Evolutionary conservation across 306 rosid genomes (phyloP).

Genomic region (Pachyrhizus erosus): DNA sequence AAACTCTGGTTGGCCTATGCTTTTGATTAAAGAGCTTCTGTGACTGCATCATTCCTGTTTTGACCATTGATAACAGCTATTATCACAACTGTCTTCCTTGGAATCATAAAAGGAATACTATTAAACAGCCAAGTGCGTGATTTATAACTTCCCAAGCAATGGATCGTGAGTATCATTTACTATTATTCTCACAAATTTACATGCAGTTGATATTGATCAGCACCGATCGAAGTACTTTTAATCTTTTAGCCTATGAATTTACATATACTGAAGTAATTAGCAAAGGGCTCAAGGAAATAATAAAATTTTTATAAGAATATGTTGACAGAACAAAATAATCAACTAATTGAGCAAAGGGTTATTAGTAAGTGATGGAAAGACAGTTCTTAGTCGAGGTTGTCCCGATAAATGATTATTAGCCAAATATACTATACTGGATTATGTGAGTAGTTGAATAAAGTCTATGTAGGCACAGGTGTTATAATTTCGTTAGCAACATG

Average conservation of each 20-base stretch:
- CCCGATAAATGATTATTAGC: background rate
- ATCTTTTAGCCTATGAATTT: background rate
- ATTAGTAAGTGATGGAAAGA: background rate
- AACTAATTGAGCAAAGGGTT: background rate
- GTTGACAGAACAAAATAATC: background rate
- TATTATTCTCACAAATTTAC: background rate
- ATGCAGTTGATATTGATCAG: background rate
- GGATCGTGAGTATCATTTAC: background rate
- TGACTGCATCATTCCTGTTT: background rate
- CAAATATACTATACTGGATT: background rate
- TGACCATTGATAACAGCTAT: background rate
- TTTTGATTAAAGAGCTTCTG: background rate
- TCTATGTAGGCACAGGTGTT: background rate
- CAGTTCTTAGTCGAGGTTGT: background rate
- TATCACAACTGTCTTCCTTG: background rate
- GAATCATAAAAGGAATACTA: background rate
- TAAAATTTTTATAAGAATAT: background rate
- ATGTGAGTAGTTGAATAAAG: background rate
- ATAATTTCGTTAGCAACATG: background rate
- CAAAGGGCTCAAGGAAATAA: background rate
- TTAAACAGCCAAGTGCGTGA: background rate
- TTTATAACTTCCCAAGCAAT: conserved; percentile 12
- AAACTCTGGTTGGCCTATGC: background rate
- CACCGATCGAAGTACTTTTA: background rate
- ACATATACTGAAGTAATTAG: background rate